Evolutionary conservation across 805 yeast genomes (phyloP).

Genomic region (Debaryomyces maramus): DNA sequence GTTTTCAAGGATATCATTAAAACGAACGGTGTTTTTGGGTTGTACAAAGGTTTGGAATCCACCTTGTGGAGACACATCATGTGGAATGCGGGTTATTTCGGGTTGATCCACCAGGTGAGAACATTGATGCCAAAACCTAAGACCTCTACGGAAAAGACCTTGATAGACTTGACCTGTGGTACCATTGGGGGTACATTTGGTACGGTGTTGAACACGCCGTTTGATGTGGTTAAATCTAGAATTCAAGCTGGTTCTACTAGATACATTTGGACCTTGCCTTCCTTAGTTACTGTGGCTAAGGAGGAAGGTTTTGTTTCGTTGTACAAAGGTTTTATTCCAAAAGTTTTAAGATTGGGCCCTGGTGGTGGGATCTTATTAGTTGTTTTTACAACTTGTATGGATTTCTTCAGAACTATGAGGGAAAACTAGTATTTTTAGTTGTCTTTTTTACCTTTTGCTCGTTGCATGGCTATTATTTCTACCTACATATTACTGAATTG

Average conservation of each 20-base stretch:
- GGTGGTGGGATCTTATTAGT: constrained; percentile 98
- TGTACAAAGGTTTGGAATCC: constrained; percentile 94
- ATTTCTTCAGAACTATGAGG: constrained; percentile 73
- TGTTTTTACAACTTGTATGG: constrained; percentile 94
- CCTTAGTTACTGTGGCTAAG: constrained; percentile 66
- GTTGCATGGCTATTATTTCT: constrained; percentile 19
- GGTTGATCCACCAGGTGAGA: constrained; percentile 87
- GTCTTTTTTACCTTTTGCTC: constrained; percentile 10
- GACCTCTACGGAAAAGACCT: constrained; percentile 68
- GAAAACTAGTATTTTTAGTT: constrained; percentile 7
- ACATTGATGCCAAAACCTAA: constrained; percentile 74
- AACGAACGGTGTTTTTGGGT: constrained; percentile 75
- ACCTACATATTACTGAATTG: background rate
- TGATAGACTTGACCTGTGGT: constrained; percentile 89
- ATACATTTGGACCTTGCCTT: constrained; percentile 90
- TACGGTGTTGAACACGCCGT: constrained; percentile 93
- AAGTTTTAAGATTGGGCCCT: constrained; percentile 95
- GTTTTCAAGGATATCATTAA: constrained; percentile 72
- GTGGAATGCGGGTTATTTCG: constrained; percentile 99
- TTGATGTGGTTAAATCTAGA: constrained; percentile 96
- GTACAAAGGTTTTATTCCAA: constrained; percentile 95
- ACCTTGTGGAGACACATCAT: constrained; percentile 94
- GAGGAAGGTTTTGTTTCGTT: constrained; percentile 94
- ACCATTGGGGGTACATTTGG: constrained; percentile 96
- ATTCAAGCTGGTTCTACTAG: constrained; percentile 89